These are phyloP conservation scores for Xerophyta viscosa DNA, from an alignment of 106 monocot species.

Conservation along the genomic window DNA sequence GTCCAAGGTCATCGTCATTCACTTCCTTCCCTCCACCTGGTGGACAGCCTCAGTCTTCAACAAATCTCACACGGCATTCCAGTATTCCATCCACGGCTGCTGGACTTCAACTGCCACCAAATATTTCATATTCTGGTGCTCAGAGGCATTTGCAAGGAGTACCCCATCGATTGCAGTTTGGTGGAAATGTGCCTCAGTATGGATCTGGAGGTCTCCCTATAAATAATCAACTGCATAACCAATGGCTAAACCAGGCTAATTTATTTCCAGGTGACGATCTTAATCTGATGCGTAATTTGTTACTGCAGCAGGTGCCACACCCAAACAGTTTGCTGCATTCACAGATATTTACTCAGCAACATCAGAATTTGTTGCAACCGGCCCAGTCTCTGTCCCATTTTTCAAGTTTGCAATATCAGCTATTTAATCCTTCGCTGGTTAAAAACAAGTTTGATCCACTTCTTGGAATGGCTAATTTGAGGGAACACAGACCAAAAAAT, in stretches of 20 bases:
- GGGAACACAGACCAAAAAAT: slow-evolving; percentile 45
- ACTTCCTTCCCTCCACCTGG: slow-evolving; percentile 54
- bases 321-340: slow-evolving; percentile 29
- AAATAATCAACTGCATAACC: slow-evolving; percentile 21
- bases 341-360: slow-evolving; percentile 41
- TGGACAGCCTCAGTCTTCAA: slow-evolving; percentile 22
- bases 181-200: slow-evolving; percentile 37
- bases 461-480: slow-evolving; percentile 26
- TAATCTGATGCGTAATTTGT: slow-evolving; percentile 27
- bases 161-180: slow-evolving; percentile 30
- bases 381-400: slow-evolving; percentile 13
- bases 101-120: slow-evolving; percentile 23
- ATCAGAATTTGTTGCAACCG: slow-evolving; percentile 32
- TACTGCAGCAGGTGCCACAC: slow-evolving; percentile 32
- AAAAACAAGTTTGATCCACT: slow-evolving; percentile 31
- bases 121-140: slow-evolving; percentile 28
- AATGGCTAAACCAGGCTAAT: slow-evolving; percentile 28
- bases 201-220: slow-evolving; percentile 18
- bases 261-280: slow-evolving; percentile 30
- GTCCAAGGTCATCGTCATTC: slow-evolving; percentile 38
- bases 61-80: slow-evolving; percentile 30
- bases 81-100: slow-evolving; percentile 33
- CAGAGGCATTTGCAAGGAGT: slow-evolving; percentile 35
- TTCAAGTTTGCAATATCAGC: slow-evolving; percentile 19
- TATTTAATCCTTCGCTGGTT: slow-evolving; percentile 17